Base-by-base conservation (phyloP, 345 rosid species). In the Hirschfeldia incana region DNA sequence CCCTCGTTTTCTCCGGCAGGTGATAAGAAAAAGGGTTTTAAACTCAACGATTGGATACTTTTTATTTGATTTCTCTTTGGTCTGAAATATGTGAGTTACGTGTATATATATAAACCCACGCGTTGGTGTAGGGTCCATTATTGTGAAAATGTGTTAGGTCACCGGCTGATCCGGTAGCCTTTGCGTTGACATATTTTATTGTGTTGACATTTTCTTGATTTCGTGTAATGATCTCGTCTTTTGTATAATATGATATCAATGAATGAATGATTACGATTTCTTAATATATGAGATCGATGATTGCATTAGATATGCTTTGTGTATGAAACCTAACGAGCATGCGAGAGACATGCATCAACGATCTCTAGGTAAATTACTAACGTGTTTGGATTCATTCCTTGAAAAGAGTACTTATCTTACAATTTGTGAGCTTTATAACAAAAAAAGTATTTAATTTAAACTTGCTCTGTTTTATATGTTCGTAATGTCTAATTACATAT, bases 311-410 rank as follows among this genome's bases (percentile, higher is more conserved):
- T 15, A 15, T 53, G 59, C 17, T 53, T 16, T 69, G 65, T 76
- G 76, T 66, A 70, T 59, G 69, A 59, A 75, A 80, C 80, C 74
- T 70, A 70, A 80, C 69, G 80, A 76, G 76, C 73, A 65, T 76
- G 83, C 80, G 69, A 80, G 80, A 70, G 80, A 80, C 77, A 80
- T 80, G 80, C 80, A 80, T 80, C 83, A 76, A 80, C 77, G 73
- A 75, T 70, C 76, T 75, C 74, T 70, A 44, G 9, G 8, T 57
- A 32, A 27, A 17, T 29, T 13, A 63, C 29, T 51, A 49, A 74
- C 71, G 69, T 79, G 28, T 69, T 49, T 53, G 51, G 59, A 55
- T 10, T 59, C 62, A 46, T 68, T 75, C 51, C 28, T 30, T 64
- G 34, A 16, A 37, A 33, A 39, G 17, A 62, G 30, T 74, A 15